Evolutionary conservation across 805 yeast genomes (phyloP).

Genomic region (Nakazawaea ernobii): DNA sequence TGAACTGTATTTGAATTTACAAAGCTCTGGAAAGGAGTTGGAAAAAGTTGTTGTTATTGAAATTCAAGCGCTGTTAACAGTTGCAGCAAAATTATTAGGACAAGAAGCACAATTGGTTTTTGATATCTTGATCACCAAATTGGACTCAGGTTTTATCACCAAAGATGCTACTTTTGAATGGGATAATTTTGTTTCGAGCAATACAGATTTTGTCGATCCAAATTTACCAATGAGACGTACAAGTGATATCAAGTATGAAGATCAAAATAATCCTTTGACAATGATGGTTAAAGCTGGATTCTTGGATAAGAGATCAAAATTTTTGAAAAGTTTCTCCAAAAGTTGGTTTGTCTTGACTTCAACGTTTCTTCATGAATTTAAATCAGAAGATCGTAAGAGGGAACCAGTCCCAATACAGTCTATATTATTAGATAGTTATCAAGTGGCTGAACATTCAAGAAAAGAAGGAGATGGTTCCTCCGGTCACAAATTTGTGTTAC

Average conservation of each 20-base stretch:
- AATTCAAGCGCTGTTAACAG: conserved; percentile 73
- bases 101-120: conserved; percentile 70
- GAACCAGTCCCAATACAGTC: conserved; percentile 85
- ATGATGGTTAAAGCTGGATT: conserved; percentile 68
- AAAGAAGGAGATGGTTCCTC: conserved; percentile 55
- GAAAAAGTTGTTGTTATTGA: conserved; percentile 85
- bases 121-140: conserved; percentile 56
- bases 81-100: conserved; percentile 64
- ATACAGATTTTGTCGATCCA: conserved; percentile 64
- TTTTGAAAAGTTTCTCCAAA: conserved; percentile 80
- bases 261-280: conserved; percentile 66
- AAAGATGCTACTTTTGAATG: conserved; percentile 83
- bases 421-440: conserved; percentile 70
- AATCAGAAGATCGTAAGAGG: conserved; percentile 71
- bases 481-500: conserved; percentile 71
- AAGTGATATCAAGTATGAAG: conserved; percentile 58
- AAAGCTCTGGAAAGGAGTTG: conserved; percentile 80
- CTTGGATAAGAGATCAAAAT: conserved; percentile 87
- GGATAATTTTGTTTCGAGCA: conserved; percentile 74
- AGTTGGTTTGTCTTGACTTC: conserved; percentile 93
- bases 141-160: conserved; percentile 64
- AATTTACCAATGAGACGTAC: conserved; percentile 54
- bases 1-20: conserved; percentile 84
- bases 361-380: conserved; percentile 84
- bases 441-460: conserved; percentile 76